Percentiles rank a stretch among this genome's conserved stretches.
phyloP scores from a whole-genome alignment of 1,139 yeast genomes.

The Kodamaea derodonti region DNA sequence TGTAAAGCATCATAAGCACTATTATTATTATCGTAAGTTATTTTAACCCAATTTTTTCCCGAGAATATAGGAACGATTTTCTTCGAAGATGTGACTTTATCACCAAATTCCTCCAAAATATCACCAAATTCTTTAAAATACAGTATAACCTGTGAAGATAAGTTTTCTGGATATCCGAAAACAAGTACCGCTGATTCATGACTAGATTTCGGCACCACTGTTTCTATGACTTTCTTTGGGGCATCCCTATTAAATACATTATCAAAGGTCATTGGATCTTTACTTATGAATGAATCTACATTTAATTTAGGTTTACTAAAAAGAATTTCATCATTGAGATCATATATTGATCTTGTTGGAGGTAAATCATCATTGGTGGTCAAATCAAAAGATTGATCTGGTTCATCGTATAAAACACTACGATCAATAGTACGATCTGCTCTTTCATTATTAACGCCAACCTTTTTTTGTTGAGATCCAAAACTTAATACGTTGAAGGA shows the following conservation, averaged over 20 bases:
- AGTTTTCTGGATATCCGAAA: constrained; percentile 82
- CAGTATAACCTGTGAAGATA: constrained; percentile 62
- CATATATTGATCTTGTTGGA: constrained; percentile 59
- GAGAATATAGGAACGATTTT: constrained; percentile 62
- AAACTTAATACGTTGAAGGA: constrained; percentile 39
- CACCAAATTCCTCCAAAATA: constrained; percentile 71
- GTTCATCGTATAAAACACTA: constrained; percentile 6
- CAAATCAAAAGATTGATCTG: constrained; percentile 26
- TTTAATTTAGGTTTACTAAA: constrained; percentile 31
- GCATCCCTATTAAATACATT: constrained; percentile 40
- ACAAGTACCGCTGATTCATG: constrained; percentile 70
- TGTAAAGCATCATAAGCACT: constrained; percentile 80
- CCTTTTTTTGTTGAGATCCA: constrained; percentile 30
- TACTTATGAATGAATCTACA: constrained; percentile 36
- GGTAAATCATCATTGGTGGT: constrained; percentile 44
- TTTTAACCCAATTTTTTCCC: constrained; percentile 84
- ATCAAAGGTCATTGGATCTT: constrained; percentile 44
- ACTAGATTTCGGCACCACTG: constrained; percentile 13
- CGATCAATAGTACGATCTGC: not conserved
- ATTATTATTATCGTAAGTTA: constrained; percentile 73
- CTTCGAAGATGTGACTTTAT: constrained; percentile 9
- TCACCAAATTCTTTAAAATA: constrained; percentile 81
- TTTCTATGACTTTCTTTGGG: constrained; percentile 2
- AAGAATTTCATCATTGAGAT: constrained; percentile 44
- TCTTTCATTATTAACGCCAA: constrained; percentile 8